These are phyloP conservation scores for Cladorrhinum sp. DNA, from an alignment of 2,329 filamentous ascomycete genomes.

Conservation along the genomic window DNA sequence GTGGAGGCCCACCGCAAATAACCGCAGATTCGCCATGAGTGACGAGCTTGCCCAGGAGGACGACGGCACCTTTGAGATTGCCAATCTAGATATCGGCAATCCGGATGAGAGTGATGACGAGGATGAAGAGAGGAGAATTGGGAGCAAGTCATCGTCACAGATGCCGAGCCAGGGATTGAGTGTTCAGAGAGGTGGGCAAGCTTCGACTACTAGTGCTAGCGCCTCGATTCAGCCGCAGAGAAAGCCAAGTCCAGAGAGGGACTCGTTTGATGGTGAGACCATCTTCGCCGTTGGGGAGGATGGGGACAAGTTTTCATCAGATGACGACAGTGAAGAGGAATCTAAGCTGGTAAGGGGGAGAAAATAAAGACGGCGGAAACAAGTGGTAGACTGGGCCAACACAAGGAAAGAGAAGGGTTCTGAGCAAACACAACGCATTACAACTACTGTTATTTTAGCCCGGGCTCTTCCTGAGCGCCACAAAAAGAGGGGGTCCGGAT, in stretches of 20 bases:
- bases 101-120: slow-evolving; percentile 58
- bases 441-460: too few relatives aligned
- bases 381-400: neutral
- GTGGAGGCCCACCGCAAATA: slow-evolving; percentile 95
- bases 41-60: slow-evolving; percentile 99
- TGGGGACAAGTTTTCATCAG: slow-evolving; percentile 76
- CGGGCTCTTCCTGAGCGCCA: too few relatives aligned
- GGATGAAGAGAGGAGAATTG: slow-evolving; percentile 55
- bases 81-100: slow-evolving; percentile 85
- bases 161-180: neutral
- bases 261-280: slow-evolving; percentile 78
- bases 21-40: slow-evolving; percentile 96
- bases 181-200: slow-evolving; percentile 15
- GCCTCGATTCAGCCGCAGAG: slow-evolving; percentile 8
- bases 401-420: neutral
- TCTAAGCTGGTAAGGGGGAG: slow-evolving; percentile 51
- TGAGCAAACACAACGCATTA: too few relatives aligned
- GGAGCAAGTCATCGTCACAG: slow-evolving; percentile 23
- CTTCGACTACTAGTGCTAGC: neutral
- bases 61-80: slow-evolving; percentile 91
- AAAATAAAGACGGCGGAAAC: slow-evolving; percentile 38
- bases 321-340: slow-evolving; percentile 68
- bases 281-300: slow-evolving; percentile 93
- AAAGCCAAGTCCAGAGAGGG: slow-evolving; percentile 42
- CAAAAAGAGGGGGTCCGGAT: neutral